A percentile compares a stretch with the other conserved stretches of the same genome.
Evolutionary conservation across 352 stramenopile genomes (phyloP).

Genomic region (Pythium monospermum): DNA sequence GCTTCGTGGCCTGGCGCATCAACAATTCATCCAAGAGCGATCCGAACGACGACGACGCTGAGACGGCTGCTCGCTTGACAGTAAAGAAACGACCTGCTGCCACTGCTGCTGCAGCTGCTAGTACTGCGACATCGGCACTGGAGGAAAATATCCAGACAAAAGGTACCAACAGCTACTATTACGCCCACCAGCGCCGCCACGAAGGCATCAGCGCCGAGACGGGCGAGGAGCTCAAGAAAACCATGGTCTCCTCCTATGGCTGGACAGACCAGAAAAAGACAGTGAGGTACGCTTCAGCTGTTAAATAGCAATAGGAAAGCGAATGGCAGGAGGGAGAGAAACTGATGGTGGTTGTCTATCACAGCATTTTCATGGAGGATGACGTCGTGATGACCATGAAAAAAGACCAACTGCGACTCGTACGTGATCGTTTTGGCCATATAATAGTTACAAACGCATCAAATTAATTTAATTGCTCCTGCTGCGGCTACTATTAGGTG

Average conservation of each 20-base stretch:
- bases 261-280: constrained; percentile 73
- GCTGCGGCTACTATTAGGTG: no score
- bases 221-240: constrained; percentile 33
- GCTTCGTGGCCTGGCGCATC: neutral
- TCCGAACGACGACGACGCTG: no score
- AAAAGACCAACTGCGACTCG: constrained; percentile 58
- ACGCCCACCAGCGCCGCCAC: constrained; percentile 48
- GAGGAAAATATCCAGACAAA: constrained; percentile 67
- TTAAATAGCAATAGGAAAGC: no score
- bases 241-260: constrained; percentile 67
- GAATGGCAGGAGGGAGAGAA: neutral
- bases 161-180: constrained; percentile 85
- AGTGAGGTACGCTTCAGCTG: constrained; percentile 36
- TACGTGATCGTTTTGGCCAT: no score
- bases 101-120: neutral
- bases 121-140: constrained; percentile 27
- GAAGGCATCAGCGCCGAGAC: constrained; percentile 14
- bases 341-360: neutral
- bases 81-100: no score
- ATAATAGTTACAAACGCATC: no score
- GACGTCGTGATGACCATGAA: constrained; percentile 43
- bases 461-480: no score
- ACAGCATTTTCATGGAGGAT: constrained; percentile 78
- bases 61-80: no score
- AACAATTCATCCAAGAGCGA: neutral